These are phyloP conservation scores for Pueraria montana DNA, from an alignment of 306 rosid genomes.

Conservation along the genomic window DNA sequence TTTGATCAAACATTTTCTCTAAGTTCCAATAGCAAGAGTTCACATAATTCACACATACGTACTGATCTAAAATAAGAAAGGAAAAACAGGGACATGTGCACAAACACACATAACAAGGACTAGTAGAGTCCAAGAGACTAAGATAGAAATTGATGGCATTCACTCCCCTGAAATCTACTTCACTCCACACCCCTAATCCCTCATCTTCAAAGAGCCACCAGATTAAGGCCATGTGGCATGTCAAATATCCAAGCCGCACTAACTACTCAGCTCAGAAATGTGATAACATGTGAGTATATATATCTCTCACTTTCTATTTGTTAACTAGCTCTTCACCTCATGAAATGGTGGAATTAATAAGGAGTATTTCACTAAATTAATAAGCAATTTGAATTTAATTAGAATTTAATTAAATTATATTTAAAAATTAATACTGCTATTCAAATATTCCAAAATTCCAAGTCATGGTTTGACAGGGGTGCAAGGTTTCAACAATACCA, in stretches of 20 bases:
- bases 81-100: slow-evolving; percentile 6
- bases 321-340: no score
- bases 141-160: slow-evolving; percentile 58
- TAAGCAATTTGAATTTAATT: no score
- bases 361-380: no score
- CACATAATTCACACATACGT: not conserved
- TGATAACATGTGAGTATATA: no score
- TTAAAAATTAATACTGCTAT: no score
- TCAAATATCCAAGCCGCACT: slow-evolving; percentile 67
- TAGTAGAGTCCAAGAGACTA: slow-evolving; percentile 54
- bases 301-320: no score
- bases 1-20: slow-evolving; percentile 33
- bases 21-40: slow-evolving; percentile 16
- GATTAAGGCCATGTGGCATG: slow-evolving; percentile 71
- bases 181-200: slow-evolving; percentile 81
- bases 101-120: not conserved
- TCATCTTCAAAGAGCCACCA: slow-evolving; percentile 81
- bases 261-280: slow-evolving; percentile 58
- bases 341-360: no score
- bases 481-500: no score
- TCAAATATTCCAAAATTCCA: no score
- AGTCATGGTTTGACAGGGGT: no score
- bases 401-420: no score
- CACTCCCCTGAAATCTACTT: slow-evolving; percentile 60
- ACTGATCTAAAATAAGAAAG: slow-evolving; percentile 1